phyloP scores from a whole-genome alignment of 2,329 filamentous ascomycete genomes.

The Hymenoscyphus occultus region DNA sequence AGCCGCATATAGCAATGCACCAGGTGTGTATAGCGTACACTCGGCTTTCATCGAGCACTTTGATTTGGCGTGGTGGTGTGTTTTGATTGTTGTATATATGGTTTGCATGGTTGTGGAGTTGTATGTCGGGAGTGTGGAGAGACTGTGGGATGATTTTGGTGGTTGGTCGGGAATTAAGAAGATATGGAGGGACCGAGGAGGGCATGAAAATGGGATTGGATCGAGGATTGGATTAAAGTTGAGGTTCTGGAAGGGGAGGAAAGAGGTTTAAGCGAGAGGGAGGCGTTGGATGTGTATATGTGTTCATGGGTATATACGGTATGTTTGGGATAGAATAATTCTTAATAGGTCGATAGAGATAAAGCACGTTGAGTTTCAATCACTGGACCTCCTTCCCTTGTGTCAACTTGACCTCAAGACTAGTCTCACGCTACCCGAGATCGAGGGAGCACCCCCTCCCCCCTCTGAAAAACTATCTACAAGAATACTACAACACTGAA shows the following conservation, averaged over 20 bases:
- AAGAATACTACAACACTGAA: too few relatives aligned
- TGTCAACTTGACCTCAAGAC: too few relatives aligned
- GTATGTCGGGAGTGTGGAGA: slow-evolving; percentile 60
- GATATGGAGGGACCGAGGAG: not conserved
- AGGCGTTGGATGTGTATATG: not conserved
- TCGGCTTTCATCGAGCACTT: slow-evolving; percentile 66
- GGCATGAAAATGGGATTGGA: not conserved
- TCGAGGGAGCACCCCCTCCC: too few relatives aligned
- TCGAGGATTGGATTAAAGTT: not conserved
- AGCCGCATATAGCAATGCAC: slow-evolving; percentile 48
- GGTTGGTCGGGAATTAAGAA: slow-evolving; percentile 43
- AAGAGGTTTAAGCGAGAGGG: not conserved
- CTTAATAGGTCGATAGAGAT: not conserved
- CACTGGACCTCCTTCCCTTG: too few relatives aligned
- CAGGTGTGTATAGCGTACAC: slow-evolving; percentile 65
- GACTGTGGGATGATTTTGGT: slow-evolving; percentile 72
- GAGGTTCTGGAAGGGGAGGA: not conserved
- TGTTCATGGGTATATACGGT: not conserved
- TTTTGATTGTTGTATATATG: slow-evolving; percentile 60
- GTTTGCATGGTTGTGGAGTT: slow-evolving; percentile 68
- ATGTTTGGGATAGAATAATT: not conserved
- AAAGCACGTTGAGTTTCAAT: not conserved
- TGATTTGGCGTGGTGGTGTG: slow-evolving; percentile 74
- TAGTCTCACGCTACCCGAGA: too few relatives aligned
- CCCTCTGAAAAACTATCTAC: too few relatives aligned